These are phyloP conservation scores for Cystofilobasidium bisporidii DNA, from an alignment of 768 basidiomycete genomes.

Conservation along the genomic window DNA sequence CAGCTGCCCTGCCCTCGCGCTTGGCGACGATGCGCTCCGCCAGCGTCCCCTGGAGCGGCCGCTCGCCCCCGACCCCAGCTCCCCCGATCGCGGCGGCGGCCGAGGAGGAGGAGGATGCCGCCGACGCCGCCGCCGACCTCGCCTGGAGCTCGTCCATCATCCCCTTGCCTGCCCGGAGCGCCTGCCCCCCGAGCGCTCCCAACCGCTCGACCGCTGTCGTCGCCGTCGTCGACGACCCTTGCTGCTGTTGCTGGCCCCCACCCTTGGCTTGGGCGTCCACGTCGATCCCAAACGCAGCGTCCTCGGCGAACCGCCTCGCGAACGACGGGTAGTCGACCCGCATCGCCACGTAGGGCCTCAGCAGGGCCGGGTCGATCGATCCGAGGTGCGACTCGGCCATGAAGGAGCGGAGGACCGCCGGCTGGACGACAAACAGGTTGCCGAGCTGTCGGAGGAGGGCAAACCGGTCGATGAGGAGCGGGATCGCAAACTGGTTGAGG, in stretches of 20 bases:
- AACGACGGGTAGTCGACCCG: conserved; percentile 69
- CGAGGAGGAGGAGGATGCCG: too few species aligned
- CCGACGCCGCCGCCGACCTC: neutral
- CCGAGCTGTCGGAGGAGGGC: conserved; percentile 96
- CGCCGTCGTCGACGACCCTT: too few species aligned
- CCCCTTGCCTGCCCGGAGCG: neutral
- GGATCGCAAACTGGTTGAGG: conserved; percentile 68
- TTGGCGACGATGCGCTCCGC: too few species aligned
- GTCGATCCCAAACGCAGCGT: conserved; percentile 26
- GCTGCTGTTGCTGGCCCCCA: neutral
- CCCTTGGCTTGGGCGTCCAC: neutral
- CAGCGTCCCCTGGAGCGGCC: too few species aligned
- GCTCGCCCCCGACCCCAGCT: too few species aligned
- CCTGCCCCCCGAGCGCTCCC: neutral
- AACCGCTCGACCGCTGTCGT: neutral
- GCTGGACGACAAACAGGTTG: conserved; percentile 90
- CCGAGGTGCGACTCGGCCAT: conserved; percentile 83
- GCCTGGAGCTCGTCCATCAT: conserved; percentile 17
- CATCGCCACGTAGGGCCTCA: conserved; percentile 82
- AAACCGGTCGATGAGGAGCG: conserved; percentile 82
- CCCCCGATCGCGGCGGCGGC: neutral
- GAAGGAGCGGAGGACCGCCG: conserved; percentile 88
- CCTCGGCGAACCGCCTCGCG: conserved; percentile 22
- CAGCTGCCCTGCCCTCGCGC: too few species aligned
- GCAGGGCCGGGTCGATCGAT: conserved; percentile 71